phyloP scores from a whole-genome alignment of 208 protist genomes.

The Wallacemonas rigidus region DNA sequence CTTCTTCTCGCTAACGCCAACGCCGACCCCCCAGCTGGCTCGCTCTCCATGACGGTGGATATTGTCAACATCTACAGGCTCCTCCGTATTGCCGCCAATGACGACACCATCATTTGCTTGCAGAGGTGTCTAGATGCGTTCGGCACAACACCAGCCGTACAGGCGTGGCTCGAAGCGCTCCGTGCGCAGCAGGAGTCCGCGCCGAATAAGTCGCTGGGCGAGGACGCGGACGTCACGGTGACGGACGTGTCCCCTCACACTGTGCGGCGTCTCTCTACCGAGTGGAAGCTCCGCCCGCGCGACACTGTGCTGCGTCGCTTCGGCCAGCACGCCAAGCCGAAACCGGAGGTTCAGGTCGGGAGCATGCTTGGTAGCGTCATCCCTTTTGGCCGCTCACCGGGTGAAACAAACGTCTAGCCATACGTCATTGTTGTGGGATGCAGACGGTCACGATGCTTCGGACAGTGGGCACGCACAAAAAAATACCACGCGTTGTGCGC shows the following conservation, averaged over 20 bases:
- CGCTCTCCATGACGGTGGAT: constrained; percentile 63
- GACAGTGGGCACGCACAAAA: too few relatives aligned
- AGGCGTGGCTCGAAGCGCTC: constrained; percentile 29
- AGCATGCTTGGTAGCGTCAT: constrained; percentile 80
- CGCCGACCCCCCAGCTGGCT: constrained; percentile 55
- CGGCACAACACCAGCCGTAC: constrained; percentile 40
- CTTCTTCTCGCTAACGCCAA: constrained; percentile 83
- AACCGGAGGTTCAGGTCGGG: constrained; percentile 48
- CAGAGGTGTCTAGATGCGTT: constrained; percentile 46
- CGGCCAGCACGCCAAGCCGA: constrained; percentile 62
- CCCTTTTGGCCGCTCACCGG: constrained; percentile 78
- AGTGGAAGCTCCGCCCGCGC: constrained; percentile 72
- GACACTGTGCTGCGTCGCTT: constrained; percentile 78
- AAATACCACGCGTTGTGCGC: too few relatives aligned
- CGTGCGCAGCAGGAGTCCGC: constrained; percentile 23
- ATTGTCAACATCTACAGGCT: constrained; percentile 67
- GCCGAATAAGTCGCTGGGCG: constrained; percentile 27
- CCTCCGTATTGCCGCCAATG: constrained; percentile 55
- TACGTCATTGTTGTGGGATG: background rate
- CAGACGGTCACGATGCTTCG: too few relatives aligned
- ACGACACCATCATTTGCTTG: constrained; percentile 70
- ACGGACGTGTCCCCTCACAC: constrained; percentile 55
- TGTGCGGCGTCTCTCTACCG: constrained; percentile 62
- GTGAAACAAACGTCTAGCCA: constrained; percentile 59
- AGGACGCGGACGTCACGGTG: constrained; percentile 54